Conservation (phyloP, 2,329 filamentous ascomycete genomes). For the Escovopsis sp. region DNA sequence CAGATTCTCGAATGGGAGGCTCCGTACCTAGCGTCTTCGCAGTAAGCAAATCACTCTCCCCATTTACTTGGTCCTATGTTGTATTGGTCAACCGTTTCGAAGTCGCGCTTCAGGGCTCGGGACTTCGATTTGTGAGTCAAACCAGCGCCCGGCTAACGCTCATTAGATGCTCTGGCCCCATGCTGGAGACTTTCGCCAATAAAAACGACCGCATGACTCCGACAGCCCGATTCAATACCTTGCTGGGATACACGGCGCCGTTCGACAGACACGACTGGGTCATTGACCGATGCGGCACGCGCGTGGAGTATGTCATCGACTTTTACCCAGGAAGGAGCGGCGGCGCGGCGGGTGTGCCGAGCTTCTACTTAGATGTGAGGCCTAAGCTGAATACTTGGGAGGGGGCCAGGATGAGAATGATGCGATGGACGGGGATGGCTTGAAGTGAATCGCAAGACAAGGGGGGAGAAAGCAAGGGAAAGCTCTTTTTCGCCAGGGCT, state of each 20-base stretch:
- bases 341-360: conserved; percentile 26
- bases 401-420: conserved; percentile 50
- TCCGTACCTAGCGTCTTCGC: conserved; percentile 42
- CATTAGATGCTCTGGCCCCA: conserved; percentile 53
- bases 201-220: conserved; percentile 58
- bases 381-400: conserved; percentile 56
- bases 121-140: too few relatives aligned
- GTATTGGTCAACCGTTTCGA: background rate
- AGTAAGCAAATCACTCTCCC: conserved; percentile 26
- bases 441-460: conserved; percentile 12
- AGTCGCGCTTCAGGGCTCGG: background rate
- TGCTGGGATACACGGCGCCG: conserved; percentile 77
- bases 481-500: too few relatives aligned
- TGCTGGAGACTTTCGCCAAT: conserved; percentile 72
- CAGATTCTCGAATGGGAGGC: conserved; percentile 85
- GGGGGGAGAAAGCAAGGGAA: too few relatives aligned
- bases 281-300: conserved; percentile 74
- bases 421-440: conserved; percentile 34
- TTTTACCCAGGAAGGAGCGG: conserved; percentile 66
- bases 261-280: conserved; percentile 98
- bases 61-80: background rate
- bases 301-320: conserved; percentile 92
- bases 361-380: conserved; percentile 54
- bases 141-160: conserved; percentile 4
- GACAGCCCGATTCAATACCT: conserved; percentile 64